Conservation (phyloP, 371 early-diverging fungal genomes). For the Cokeromyces recurvatus region DNA sequence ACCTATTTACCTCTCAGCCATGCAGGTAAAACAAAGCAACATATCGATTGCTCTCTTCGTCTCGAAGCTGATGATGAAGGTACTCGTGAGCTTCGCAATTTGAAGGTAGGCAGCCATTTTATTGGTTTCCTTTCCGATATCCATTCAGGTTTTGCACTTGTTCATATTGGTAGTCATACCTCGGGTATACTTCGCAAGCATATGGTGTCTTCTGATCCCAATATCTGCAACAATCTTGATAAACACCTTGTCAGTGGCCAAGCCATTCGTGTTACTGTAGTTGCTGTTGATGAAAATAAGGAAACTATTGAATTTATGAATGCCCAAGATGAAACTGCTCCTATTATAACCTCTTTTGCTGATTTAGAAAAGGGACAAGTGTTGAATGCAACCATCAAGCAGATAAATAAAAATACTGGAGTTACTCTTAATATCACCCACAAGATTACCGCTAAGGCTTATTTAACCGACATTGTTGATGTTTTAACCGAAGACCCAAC, state of each 20-base stretch:
- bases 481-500: slow-evolving; percentile 47
- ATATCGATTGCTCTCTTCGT: slow-evolving; percentile 25
- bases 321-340: slow-evolving; percentile 24
- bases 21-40: slow-evolving; percentile 20
- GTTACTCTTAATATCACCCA: slow-evolving; percentile 47
- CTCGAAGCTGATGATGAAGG: slow-evolving; percentile 6
- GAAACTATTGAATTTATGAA: slow-evolving; percentile 27
- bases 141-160: slow-evolving; percentile 32
- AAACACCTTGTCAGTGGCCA: slow-evolving; percentile 51
- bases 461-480: slow-evolving; percentile 62
- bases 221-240: slow-evolving; percentile 36
- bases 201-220: slow-evolving; percentile 43
- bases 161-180: slow-evolving; percentile 37
- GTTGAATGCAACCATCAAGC: slow-evolving; percentile 48
- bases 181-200: slow-evolving; percentile 45
- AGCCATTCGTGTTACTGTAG: slow-evolving; percentile 55
- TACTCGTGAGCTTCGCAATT: slow-evolving; percentile 22
- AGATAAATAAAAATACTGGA: slow-evolving; percentile 38
- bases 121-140: slow-evolving; percentile 60
- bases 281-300: slow-evolving; percentile 42
- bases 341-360: slow-evolving; percentile 33
- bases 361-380: slow-evolving; percentile 48
- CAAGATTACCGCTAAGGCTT: slow-evolving; percentile 53
- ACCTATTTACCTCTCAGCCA: slow-evolving; percentile 62
- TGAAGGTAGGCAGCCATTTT: slow-evolving; percentile 45